Evolutionary conservation across 257 asterid genomes (phyloP).

Genomic region (Nicotiana obtusifolia): DNA sequence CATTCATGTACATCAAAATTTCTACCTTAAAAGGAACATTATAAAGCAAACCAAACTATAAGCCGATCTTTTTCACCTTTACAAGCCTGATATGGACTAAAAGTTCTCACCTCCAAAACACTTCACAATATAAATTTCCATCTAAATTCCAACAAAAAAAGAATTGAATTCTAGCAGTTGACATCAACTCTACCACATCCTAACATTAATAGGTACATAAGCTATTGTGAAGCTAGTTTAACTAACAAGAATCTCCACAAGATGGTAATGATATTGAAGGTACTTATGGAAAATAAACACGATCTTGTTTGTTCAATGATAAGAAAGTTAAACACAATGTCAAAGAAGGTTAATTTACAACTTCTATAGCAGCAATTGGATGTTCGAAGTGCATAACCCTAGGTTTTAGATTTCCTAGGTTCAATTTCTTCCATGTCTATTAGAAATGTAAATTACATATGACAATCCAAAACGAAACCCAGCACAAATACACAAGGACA

Average conservation of each 20-base stretch:
- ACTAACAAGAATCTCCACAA: no score
- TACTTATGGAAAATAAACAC: background rate
- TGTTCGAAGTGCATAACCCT: background rate
- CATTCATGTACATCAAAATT: background rate
- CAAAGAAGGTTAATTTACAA: background rate
- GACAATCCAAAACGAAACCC: background rate
- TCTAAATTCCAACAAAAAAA: background rate
- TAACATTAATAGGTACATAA: background rate
- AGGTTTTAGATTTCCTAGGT: background rate
- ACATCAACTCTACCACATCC: background rate
- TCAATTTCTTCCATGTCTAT: background rate
- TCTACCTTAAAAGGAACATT: background rate
- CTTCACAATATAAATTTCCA: background rate
- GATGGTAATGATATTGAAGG: no score
- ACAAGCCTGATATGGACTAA: background rate
- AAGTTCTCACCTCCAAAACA: background rate
- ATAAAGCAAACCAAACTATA: background rate
- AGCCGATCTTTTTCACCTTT: background rate
- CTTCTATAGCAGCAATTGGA: background rate
- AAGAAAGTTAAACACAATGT: background rate
- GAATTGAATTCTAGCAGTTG: background rate
- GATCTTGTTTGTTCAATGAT: background rate
- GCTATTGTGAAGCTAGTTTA: no score
- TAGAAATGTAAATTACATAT: background rate
- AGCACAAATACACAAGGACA: background rate